Percentiles rank a stretch among this genome's conserved stretches.
Evolutionary conservation across 1,284 basidiomycete genomes (phyloP).

Genomic region (Malassezia globosa): DNA sequence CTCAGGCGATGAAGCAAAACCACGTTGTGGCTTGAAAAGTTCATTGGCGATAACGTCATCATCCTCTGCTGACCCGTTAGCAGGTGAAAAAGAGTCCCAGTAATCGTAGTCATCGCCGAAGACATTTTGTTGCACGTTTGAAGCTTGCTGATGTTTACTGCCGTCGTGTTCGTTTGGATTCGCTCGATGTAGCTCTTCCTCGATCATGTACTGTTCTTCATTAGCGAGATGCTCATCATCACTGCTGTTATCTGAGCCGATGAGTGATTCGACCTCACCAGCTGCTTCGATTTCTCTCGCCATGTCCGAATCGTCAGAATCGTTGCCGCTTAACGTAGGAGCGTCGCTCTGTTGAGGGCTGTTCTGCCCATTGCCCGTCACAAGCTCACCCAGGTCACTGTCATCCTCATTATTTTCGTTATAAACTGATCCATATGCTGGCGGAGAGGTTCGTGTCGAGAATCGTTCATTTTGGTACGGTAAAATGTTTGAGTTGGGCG

Average conservation of each 20-base stretch:
- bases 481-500: neutral
- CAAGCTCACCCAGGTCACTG: constrained; percentile 12
- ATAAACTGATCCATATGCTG: neutral
- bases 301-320: constrained; percentile 31
- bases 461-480: too few relatives aligned
- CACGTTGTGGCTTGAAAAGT: constrained; percentile 39
- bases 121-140: constrained; percentile 18
- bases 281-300: constrained; percentile 40
- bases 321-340: constrained; percentile 21
- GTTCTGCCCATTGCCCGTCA: neutral
- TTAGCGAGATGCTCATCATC: constrained; percentile 33
- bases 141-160: neutral
- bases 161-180: neutral
- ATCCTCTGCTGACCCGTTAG: neutral
- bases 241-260: constrained; percentile 40
- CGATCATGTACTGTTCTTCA: constrained; percentile 41
- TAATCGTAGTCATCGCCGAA: constrained; percentile 19
- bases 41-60: constrained; percentile 22
- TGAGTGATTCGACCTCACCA: constrained; percentile 40
- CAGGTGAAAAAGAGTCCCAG: constrained; percentile 7
- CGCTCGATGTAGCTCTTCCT: constrained; percentile 26
- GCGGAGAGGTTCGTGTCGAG: too few relatives aligned
- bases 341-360: neutral
- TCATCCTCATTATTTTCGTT: constrained; percentile 9
- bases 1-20: constrained; percentile 41